Conservation (phyloP, 441 rosid species). For the Erodium moschatum region DNA sequence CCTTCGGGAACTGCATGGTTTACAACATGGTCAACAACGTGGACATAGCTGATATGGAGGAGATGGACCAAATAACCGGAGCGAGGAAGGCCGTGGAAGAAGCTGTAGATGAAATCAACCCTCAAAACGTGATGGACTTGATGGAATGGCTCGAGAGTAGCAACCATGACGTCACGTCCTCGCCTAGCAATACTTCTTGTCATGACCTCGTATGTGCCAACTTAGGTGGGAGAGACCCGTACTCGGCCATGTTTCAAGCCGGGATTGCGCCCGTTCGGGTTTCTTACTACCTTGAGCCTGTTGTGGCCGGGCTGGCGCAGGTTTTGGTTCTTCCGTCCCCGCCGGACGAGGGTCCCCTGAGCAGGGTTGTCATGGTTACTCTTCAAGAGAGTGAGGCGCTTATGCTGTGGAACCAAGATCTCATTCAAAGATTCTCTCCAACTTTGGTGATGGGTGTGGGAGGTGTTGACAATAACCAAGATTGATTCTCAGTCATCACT, state of each 20-base stretch:
- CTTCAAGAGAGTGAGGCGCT: constrained; percentile 36
- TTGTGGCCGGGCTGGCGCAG: constrained; percentile 31
- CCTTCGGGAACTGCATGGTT: constrained; percentile 60
- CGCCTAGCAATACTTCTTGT: constrained; percentile 22
- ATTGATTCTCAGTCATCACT: neutral
- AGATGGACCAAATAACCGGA: too few relatives aligned
- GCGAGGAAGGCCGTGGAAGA: constrained; percentile 34
- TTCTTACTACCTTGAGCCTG: constrained; percentile 39
- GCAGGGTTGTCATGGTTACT: constrained; percentile 45
- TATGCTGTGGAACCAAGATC: constrained; percentile 36
- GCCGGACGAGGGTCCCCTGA: constrained; percentile 28
- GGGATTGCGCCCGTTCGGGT: constrained; percentile 28
- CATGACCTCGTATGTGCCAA: constrained; percentile 37
- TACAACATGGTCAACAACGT: constrained; percentile 26
- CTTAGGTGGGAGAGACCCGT: constrained; percentile 26
- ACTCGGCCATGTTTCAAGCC: constrained; percentile 31
- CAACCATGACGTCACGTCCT: neutral
- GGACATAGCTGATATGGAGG: constrained; percentile 5
- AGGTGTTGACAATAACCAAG: too few relatives aligned
- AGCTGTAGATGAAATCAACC: constrained; percentile 28
- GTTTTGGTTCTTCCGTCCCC: constrained; percentile 40
- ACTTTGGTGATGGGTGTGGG: constrained; percentile 28
- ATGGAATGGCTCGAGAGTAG: constrained; percentile 45
- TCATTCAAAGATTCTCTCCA: constrained; percentile 37
- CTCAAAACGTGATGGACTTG: constrained; percentile 39